A percentile compares a stretch with the other conserved stretches of the same genome.
Conservation (phyloP, 176 grass and related monocot genomes). For the Carex myosuroides region DNA sequence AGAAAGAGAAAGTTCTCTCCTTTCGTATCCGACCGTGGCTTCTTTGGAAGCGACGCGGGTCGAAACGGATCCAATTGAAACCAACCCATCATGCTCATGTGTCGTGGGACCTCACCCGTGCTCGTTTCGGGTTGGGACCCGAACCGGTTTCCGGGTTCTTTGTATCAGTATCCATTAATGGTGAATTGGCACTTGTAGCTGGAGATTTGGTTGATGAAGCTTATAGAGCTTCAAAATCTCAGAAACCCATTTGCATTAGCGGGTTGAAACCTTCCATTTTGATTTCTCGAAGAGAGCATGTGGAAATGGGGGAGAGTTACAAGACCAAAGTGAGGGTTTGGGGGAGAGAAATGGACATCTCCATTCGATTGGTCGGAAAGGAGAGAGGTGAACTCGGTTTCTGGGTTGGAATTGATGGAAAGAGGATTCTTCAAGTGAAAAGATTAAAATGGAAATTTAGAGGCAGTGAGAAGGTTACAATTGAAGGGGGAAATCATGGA, state of each 20-base stretch:
- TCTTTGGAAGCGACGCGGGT: conserved; percentile 47
- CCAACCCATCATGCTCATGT: conserved; percentile 35
- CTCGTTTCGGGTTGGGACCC: conserved; percentile 36
- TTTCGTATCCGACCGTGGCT: conserved; percentile 67
- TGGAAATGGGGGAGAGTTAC: conserved; percentile 39
- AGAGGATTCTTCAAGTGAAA: conserved; percentile 52
- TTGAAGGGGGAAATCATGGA: conserved; percentile 27
- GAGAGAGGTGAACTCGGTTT: conserved; percentile 45
- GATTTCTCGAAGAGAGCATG: conserved; percentile 57
- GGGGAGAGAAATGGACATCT: conserved; percentile 72
- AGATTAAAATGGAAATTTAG: conserved; percentile 82
- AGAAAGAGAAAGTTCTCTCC: conserved; percentile 36
- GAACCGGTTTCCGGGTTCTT: conserved; percentile 60
- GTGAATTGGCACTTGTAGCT: conserved; percentile 58
- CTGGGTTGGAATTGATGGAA: conserved; percentile 53
- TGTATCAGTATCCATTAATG: conserved; percentile 52
- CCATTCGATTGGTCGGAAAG: conserved; percentile 45
- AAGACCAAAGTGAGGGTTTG: conserved; percentile 40
- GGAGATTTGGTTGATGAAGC: conserved; percentile 60
- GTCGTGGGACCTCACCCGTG: conserved; percentile 55
- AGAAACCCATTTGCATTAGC: not conserved
- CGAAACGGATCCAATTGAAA: conserved; percentile 38
- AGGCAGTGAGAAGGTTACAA: conserved; percentile 55
- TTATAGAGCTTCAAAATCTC: conserved; percentile 33
- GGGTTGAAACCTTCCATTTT: conserved; percentile 6